Base-by-base conservation (phyloP, 2,329 filamentous ascomycete genomes). In the Cercospora zeina region DNA sequence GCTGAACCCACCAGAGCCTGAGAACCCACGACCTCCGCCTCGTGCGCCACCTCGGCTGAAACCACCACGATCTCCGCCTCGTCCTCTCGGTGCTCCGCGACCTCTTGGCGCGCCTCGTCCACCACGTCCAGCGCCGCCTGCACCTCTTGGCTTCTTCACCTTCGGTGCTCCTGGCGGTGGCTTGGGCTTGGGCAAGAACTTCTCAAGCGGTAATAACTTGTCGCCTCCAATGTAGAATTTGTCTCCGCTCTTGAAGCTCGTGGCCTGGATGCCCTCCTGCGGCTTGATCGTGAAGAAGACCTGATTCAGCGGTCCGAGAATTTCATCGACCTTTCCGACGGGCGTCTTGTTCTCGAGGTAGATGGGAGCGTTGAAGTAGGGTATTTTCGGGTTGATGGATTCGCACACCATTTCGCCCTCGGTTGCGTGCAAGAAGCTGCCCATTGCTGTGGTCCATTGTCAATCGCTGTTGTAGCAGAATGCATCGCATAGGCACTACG, bases 281-380 rank as follows among this genome's bases (percentile, higher is more conserved):
- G 93, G 93, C 82, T 97, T 97, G 79, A 99, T 89, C 73, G 93
- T 97, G 84, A 99, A 99, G 83, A 89, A 96, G 73, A 97, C 91
- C 79, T 97, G 89, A 84, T 96, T 97, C 79, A 99, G 90, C 67
- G 95, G 93, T 62, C 95, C 95, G 70, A 99, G 88, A 70, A 99
- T 90, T 81, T 99, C 95, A 81, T 99, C 95, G 75, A 99, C 90
- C 81, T 97, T 97, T 78, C 95, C 95, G 77, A 99, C 71, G 31
- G 65, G 67, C 74, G 89, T 89, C 85, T 97, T 99, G 84, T 97
- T 99, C 85, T 97, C 93, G 73, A 97, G 89, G 82, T 95, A 99
- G 78, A 99, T 96, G 70, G 92, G 92, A 65, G 95, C 95, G 83
- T 97, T 97, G 88, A 99, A 99, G 82, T 96, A 96, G 65, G 95